Base-by-base conservation (phyloP, 768 basidiomycete species). In the Pisolithus marmoratus region DNA sequence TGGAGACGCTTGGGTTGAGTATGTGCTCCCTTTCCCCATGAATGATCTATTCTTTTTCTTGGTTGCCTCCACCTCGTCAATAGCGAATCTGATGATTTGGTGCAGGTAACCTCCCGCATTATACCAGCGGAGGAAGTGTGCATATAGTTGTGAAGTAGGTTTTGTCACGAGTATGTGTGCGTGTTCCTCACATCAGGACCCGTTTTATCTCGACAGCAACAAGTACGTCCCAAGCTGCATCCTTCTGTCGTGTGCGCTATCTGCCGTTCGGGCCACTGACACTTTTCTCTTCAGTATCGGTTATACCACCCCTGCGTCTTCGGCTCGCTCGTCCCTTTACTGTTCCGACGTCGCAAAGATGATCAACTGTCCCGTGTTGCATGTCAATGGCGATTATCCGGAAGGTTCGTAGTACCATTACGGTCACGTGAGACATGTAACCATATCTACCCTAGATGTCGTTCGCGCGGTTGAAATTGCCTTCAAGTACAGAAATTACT, bases 71-170 rank as follows among this genome's bases (percentile, higher is more conserved):
- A 9, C 23, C 9, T 8, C 5, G 40, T 7, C 7, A 20, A 20
- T 41, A 19, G 40, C 40, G 31, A 15, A 2, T 44, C 8, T 46
- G 14, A 19, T 9, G 5, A 31, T 34, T 20, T n/a, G 34, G 37
- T 20, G 27, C 41, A 90, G 87, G 87, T 60, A 88, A 91, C 60
- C 71, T 96, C 27, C 94, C 94, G 2, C 93, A 94, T 67, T 95
- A 84, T 60, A 94, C 90, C 0, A 90, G 85, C 55, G 94, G 94
- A 1, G 94, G 94, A 31, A 91, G 86, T 45, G 80, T 94, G 3
- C 91, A 94, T 68, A 69, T 96, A 45, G 91, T 96, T 9, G 91
- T 94, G 22, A 92, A 94, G 89, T 91, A 65, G 61, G 86, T 75
- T 24, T 23, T 46, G 15, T 34, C 1, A 49, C 54, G 1, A 58